Percentiles rank a stretch among this genome's conserved stretches.
Conservation (phyloP, 345 rosid genomes). For the Citrus trifoliata region DNA sequence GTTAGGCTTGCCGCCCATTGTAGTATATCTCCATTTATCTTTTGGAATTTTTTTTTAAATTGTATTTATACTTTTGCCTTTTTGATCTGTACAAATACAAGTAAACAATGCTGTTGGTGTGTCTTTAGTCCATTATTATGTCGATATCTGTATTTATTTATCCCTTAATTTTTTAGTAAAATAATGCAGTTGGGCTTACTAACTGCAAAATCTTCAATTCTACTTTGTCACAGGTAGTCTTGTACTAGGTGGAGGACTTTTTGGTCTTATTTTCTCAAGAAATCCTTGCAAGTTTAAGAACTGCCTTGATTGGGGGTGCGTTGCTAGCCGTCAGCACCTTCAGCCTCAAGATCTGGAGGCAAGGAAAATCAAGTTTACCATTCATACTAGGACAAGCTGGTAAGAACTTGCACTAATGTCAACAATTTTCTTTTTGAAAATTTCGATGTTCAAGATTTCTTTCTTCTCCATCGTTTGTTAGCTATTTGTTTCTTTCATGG, state of each 20-base stretch:
- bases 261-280: slow-evolving; percentile 73
- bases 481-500: not conserved
- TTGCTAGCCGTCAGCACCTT: slow-evolving; percentile 78
- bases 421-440: not conserved
- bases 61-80: not conserved
- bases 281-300: slow-evolving; percentile 47
- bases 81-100: not conserved
- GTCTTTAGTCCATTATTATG: not conserved
- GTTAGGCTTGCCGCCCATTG: not conserved
- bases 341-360: slow-evolving; percentile 85
- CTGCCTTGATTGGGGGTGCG: slow-evolving; percentile 66
- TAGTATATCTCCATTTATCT: not conserved
- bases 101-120: not conserved
- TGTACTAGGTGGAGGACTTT: slow-evolving; percentile 62
- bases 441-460: not conserved
- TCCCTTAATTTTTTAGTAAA: not conserved
- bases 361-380: slow-evolving; percentile 88
- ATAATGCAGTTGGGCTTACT: not conserved
- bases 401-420: slow-evolving; percentile 12
- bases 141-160: not conserved
- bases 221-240: slow-evolving; percentile 52
- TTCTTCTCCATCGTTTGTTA: not conserved
- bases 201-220: slow-evolving; percentile 5
- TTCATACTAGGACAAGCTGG: slow-evolving; percentile 93
- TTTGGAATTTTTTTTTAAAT: not conserved